Base-by-base conservation (phyloP, 139 green algal genomes). In the Volvox reticuliferus region DNA sequence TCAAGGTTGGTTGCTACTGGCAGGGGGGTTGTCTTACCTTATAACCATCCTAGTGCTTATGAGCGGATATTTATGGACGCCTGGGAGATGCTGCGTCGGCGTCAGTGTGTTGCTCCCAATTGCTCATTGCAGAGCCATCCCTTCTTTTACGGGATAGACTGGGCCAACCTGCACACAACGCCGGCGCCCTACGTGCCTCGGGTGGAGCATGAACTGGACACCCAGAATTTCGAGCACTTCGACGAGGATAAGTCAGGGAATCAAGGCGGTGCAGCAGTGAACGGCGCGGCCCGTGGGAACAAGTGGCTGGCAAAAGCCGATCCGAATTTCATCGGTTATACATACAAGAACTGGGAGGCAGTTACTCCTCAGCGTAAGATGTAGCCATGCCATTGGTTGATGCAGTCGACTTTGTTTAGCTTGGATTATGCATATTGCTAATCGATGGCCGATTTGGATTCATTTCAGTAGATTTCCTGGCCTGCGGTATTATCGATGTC, bases 141-240 rank as follows among this genome's bases (percentile, higher is more conserved):
- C 24, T 99, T 99, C 93, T 99, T 99, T 91, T 82, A 79, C 13
- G 97, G 97, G 1, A 37, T 99, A 17, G 89, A 97, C 75, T 99
- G 98, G 98, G 93, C 95, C 20, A 62, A 28, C 35, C 91, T 99
- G 87, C 96, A 98, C 91, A 22, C 65, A 3, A 77, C 44, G 63
- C 19, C 81, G 44, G 89, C 98, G 21, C 98, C 98, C 0, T 99
- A 97, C 93, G 71, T 94, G 79, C 98, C 98, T 2, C 84, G 89
- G 9, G 94, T 99, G 37, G 93, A 96, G 17, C 95, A 98, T 89
- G 97, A 99, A 87, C 94, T 99, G 19, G 98, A 99, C 94, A 99
- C 98, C 13, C 96, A 98, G 91, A 99, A 99, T 94, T 99, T 99
- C 94, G 98, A 99, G 91, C 91, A 97, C 82, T 99, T 99, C 92